A percentile compares a stretch with the other conserved stretches of the same genome.
Conservation (phyloP, 2,329 filamentous ascomycete species). For the Colletotrichum gloeosporioides region DNA sequence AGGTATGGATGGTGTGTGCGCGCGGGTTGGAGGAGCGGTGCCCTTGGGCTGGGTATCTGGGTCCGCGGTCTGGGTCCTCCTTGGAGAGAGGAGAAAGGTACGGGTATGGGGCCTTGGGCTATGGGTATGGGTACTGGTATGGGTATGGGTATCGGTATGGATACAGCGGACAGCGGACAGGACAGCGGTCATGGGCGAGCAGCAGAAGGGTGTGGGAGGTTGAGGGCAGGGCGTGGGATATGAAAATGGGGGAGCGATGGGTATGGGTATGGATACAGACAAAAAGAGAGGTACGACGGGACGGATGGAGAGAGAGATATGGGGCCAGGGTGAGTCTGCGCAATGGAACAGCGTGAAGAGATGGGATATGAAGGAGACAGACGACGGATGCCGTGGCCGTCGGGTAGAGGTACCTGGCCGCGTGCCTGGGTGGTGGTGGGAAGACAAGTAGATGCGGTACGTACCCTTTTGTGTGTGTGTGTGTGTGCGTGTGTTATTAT, state of each 20-base stretch:
- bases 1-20: neutral
- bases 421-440: neutral
- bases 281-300: neutral
- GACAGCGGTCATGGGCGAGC: neutral
- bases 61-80: conserved; percentile 13
- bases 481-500: neutral
- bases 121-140: neutral
- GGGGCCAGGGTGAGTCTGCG: neutral
- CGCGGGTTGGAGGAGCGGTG: conserved; percentile 2
- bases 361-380: neutral
- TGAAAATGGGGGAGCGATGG: conserved; percentile 8
- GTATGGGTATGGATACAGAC: neutral
- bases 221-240: conserved; percentile 3
- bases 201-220: neutral
- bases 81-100: conserved; percentile 2
- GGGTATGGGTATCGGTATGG: neutral
- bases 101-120: neutral
- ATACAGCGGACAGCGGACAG: neutral
- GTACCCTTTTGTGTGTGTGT: neutral
- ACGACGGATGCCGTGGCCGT: neutral
- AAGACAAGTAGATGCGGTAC: conserved; percentile 10
- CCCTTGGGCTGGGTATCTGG: conserved; percentile 17
- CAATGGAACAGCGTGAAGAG: neutral
- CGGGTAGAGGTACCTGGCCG: conserved; percentile 11
- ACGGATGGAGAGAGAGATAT: neutral